Base-by-base conservation (phyloP, 176 grass and related monocot genomes). In the Triticum urartu region DNA sequence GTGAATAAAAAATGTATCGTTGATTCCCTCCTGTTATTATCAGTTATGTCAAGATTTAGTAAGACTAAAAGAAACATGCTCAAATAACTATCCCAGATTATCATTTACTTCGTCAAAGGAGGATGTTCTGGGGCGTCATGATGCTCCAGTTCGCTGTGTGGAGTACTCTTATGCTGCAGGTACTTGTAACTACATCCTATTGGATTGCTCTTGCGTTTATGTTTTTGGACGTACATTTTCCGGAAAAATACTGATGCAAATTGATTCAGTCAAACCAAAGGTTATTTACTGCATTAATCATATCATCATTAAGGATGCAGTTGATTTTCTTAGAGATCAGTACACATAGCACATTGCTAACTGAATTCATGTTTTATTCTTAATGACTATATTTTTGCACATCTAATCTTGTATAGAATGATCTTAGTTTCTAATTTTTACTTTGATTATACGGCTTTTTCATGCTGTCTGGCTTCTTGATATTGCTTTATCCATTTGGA, bases 141-240 rank as follows among this genome's bases (percentile, higher is more conserved):
- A 96, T 91, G 94, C 83, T 85, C 92, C 97, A 63, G 97, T 99
- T 78, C 94, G 97, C 22, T 99, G 97, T 4, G 88, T 94, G 79
- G 97, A 99, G 74, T 99, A 99, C 76, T 99, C 97, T 75, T 99
- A 96, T 83, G 89, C 94, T 87, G 85, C 97, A 89, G 96, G 96
- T 98, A 90, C 32, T 39, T 87, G 1, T 81, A 25, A 65, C 17
- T 73, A 9, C 8, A n/a, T 48, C 35, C 40, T 78, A 5, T 64
- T 88, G 30, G 70, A 70, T 77, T 83, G 11, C 36, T 66, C 75
- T 75, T 73, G 32, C 2, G 12, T 13, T 66, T 70, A 43, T 36
- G 11, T 35, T 72, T 75, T 71, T 54, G 13, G 65, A 24, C 47
- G 43, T 36, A 30, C 11, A 1, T 39, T 75, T 79, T 58, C 22